These are phyloP conservation scores for Cutaneotrichosporon mucoides DNA, from an alignment of 1,284 basidiomycete species.

Conservation along the genomic window DNA sequence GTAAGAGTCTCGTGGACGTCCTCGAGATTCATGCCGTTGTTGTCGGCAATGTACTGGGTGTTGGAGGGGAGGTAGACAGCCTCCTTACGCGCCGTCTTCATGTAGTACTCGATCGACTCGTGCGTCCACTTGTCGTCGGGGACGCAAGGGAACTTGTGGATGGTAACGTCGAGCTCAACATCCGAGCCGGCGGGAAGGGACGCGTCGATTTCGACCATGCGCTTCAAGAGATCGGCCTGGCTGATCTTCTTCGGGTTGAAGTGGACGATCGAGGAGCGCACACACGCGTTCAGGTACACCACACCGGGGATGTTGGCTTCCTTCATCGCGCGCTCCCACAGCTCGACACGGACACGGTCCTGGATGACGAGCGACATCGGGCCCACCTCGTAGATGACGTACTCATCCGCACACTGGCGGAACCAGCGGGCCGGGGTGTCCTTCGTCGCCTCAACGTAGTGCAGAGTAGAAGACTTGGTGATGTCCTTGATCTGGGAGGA, in stretches of 20 bases:
- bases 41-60: slow-evolving; percentile 60
- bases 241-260: slow-evolving; percentile 53
- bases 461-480: slow-evolving; percentile 12
- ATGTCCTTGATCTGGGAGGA: slow-evolving; percentile 9
- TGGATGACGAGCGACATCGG: slow-evolving; percentile 55
- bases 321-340: slow-evolving; percentile 54
- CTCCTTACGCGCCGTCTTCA: slow-evolving; percentile 35
- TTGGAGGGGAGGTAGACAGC: slow-evolving; percentile 66
- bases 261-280: slow-evolving; percentile 59
- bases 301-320: slow-evolving; percentile 48
- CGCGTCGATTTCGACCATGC: slow-evolving; percentile 34
- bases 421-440: slow-evolving; percentile 12
- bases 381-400: slow-evolving; percentile 61
- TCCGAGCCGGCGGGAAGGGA: slow-evolving; percentile 22
- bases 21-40: slow-evolving; percentile 49
- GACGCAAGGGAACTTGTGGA: slow-evolving; percentile 60
- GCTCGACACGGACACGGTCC: slow-evolving; percentile 57
- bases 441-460: slow-evolving; percentile 10
- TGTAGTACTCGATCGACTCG: slow-evolving; percentile 59
- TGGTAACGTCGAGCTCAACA: slow-evolving; percentile 54
- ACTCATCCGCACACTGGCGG: slow-evolving; percentile 57
- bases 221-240: slow-evolving; percentile 50
- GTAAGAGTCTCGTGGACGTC: slow-evolving; percentile 18
- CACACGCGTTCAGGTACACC: slow-evolving; percentile 55
- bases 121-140: slow-evolving; percentile 60